Evolutionary conservation across 2,329 filamentous ascomycete species (phyloP).

Genomic region (Lachnellula hyalina): DNA sequence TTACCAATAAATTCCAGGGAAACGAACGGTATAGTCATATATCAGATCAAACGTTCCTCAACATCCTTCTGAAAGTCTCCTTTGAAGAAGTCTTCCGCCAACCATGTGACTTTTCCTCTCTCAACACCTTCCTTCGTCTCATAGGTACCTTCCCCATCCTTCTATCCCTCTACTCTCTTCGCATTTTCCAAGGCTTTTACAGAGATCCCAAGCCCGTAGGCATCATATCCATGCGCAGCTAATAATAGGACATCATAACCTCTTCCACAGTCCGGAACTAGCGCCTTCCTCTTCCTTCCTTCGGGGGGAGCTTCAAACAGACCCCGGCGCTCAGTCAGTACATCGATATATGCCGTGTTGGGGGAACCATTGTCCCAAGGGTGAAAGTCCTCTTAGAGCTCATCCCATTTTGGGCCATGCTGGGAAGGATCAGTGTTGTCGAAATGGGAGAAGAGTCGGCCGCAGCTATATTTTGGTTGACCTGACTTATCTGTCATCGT

Average conservation of each 20-base stretch:
- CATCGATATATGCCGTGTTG: conserved; percentile 48
- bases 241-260: conserved; percentile 79
- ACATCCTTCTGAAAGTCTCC: conserved; percentile 48
- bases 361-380: conserved; percentile 55
- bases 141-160: conserved; percentile 39
- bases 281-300: conserved; percentile 43
- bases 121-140: conserved; percentile 37
- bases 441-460: conserved; percentile 26
- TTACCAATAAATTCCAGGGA: neutral
- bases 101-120: conserved; percentile 49
- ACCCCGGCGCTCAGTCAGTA: conserved; percentile 42
- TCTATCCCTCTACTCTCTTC: conserved; percentile 36
- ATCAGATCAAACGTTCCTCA: conserved; percentile 56
- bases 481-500: conserved; percentile 5
- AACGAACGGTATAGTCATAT: conserved; percentile 56
- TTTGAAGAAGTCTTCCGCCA: conserved; percentile 63
- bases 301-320: conserved; percentile 32
- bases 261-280: conserved; percentile 77
- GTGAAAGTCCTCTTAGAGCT: conserved; percentile 40
- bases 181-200: conserved; percentile 41
- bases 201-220: conserved; percentile 60
- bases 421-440: conserved; percentile 5
- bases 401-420: conserved; percentile 39
- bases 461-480: conserved; percentile 21
- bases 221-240: conserved; percentile 69